phyloP scores from a whole-genome alignment of 164 flowering plant genomes.

The Magnolia kwangsiensis region DNA sequence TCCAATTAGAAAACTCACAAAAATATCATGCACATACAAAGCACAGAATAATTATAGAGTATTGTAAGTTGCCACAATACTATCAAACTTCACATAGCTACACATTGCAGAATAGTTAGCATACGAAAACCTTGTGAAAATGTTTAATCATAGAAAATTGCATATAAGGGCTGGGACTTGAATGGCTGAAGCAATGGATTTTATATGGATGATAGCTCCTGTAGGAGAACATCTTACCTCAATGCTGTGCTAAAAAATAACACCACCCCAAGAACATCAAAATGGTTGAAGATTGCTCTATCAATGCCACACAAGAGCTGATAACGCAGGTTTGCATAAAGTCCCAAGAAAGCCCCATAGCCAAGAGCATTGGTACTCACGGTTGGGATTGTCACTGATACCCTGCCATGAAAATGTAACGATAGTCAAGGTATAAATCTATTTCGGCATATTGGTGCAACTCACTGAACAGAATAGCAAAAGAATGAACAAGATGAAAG shows the following conservation, averaged over 20 bases:
- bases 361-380: slow-evolving; percentile 74
- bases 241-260: slow-evolving; percentile 66
- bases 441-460: background rate
- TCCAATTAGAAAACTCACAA: background rate
- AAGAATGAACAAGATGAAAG: background rate
- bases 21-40: background rate
- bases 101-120: no score
- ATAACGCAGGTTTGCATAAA: slow-evolving; percentile 78
- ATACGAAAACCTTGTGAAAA: no score
- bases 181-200: background rate
- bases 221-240: slow-evolving; percentile 43
- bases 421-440: background rate
- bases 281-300: slow-evolving; percentile 54
- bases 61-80: background rate
- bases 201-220: background rate
- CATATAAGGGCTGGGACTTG: background rate
- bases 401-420: slow-evolving; percentile 36
- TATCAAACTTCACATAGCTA: background rate
- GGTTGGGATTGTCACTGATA: slow-evolving; percentile 78
- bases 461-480: background rate
- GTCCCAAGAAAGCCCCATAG: slow-evolving; percentile 90
- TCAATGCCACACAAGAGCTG: slow-evolving; percentile 84
- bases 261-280: slow-evolving; percentile 87
- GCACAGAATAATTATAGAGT: background rate
- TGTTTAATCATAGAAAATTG: background rate